Evolutionary conservation across 2,329 filamentous ascomycete genomes (phyloP), one percentile per base, ranked within the genome.

Genomic region (Penicillium sp.): DNA sequence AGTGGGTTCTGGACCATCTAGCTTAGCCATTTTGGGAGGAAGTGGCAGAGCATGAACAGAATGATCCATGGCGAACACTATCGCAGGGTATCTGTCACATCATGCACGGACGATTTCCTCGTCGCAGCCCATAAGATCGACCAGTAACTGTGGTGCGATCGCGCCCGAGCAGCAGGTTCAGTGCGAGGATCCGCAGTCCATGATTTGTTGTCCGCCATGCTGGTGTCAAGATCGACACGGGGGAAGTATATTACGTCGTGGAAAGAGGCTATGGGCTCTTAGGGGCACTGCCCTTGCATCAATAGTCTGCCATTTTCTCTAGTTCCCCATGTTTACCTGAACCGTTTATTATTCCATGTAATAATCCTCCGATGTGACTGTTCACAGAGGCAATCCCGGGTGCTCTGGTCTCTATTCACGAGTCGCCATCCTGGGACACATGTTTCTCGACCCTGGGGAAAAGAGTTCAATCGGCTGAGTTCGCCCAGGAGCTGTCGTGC

Each of bases 181-280:
- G 39, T 45, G 50, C 51, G 58, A 53, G 51, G 59, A 66, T 66
- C 58, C 50, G 45, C 49, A 52, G 56, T 52, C 54, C 59, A 62
- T 71, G 67, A 71, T 71, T 72, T 70, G 69, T 71, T 66, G 8
- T 69, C 68, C 66, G 52, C 53, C 41, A 44, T 56, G 51, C 48
- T 64, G 63, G 58, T 54, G 38, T 52, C 23, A 28, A 49, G 63
- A 69, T 69, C 67, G 62, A 67, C 67, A 68, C 63, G 62, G 65
- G 61, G 63, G 61, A 62, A 47, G 42, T 41, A 9, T 39, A 26
- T 26, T 26, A 26, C 18, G 10, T 29, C 28, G 28, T 29, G 28
- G 28, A 13, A 16, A 9, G 36, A 38, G 34, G 36, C 36, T 13
- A 39, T 21, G 36, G 10, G 10, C 36, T 38, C 46, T 54, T 46